Conservation (phyloP, 1,284 basidiomycete genomes). For the Cystobasidium sp. region DNA sequence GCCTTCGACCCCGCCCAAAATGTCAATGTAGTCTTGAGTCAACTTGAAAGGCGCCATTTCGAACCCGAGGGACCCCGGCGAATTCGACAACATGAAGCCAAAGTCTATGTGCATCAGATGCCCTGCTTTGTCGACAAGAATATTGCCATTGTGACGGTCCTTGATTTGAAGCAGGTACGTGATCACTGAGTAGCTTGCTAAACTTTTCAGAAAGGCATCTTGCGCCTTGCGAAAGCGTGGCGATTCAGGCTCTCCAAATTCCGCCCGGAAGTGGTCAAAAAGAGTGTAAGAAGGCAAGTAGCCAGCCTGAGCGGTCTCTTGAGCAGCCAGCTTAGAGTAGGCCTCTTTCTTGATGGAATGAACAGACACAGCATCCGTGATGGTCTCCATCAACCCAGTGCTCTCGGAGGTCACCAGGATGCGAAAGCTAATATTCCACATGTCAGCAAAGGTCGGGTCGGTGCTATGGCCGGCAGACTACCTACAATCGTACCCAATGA, state of each 20-base stretch:
- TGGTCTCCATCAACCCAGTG: conserved; percentile 91
- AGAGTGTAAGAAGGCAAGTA: conserved; percentile 64
- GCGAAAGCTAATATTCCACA: conserved; percentile 62
- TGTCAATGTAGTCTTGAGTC: conserved; percentile 92
- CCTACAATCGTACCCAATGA: conserved; percentile 91
- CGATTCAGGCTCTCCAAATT: conserved; percentile 85
- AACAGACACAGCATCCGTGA: conserved; percentile 95
- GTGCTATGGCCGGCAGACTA: conserved; percentile 44
- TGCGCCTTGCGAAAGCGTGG: conserved; percentile 85
- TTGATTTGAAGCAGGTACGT: conserved; percentile 97
- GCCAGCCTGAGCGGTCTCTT: conserved; percentile 46
- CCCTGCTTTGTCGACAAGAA: conserved; percentile 91
- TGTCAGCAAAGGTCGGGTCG: not conserved
- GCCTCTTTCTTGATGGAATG: conserved; percentile 99
- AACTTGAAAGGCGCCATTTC: conserved; percentile 99
- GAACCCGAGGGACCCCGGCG: conserved; percentile 95
- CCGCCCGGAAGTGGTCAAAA: conserved; percentile 84
- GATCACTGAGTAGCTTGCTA: conserved; percentile 88
- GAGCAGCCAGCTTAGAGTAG: conserved; percentile 95
- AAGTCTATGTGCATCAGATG: conserved; percentile 97
- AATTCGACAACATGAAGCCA: conserved; percentile 96
- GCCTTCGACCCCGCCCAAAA: conserved; percentile 84
- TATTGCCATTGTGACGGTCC: conserved; percentile 98
- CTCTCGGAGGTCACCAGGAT: conserved; percentile 93
- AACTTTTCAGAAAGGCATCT: conserved; percentile 81